phyloP scores from a whole-genome alignment of 768 basidiomycete genomes.

The Naganishia randhawae region DNA sequence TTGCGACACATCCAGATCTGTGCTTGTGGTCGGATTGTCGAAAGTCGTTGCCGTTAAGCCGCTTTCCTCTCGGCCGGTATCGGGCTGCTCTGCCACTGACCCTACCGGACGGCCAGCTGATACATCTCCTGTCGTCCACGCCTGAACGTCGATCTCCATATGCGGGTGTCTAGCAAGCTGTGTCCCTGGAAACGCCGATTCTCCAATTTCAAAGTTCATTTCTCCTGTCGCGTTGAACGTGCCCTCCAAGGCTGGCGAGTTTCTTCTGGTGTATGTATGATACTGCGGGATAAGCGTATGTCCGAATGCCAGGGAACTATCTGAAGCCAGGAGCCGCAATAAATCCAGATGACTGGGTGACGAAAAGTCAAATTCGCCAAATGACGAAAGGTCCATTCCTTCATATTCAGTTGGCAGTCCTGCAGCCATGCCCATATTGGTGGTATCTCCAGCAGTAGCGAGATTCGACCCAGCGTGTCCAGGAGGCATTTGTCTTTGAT shows the following conservation, averaged over 20 bases:
- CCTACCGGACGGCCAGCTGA: not conserved
- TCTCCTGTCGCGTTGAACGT: not conserved
- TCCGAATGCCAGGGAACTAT: constrained; percentile 21
- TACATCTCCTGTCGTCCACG: not conserved
- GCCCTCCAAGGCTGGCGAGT: constrained; percentile 9
- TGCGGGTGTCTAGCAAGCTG: constrained; percentile 14
- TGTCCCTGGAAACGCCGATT: constrained; percentile 14
- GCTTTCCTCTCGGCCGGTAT: not conserved
- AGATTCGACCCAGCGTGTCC: not conserved
- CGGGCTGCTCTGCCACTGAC: not conserved
- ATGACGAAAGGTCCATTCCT: constrained; percentile 6
- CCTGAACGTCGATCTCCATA: constrained; percentile 13
- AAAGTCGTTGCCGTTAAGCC: not conserved
- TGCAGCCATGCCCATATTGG: not conserved
- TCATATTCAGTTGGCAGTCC: not conserved
- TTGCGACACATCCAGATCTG: constrained; percentile 1
- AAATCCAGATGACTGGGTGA: constrained; percentile 21
- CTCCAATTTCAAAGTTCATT: constrained; percentile 1
- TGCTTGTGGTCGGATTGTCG: not conserved
- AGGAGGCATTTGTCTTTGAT: not conserved
- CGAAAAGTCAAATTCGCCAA: constrained; percentile 5
- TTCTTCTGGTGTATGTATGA: constrained; percentile 11
- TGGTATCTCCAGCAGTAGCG: not conserved
- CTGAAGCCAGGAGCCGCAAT: constrained; percentile 20
- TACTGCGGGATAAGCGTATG: constrained; percentile 21